These are phyloP conservation scores for Pythium monospermum DNA, from an alignment of 352 stramenopile genomes.

Conservation along the genomic window DNA sequence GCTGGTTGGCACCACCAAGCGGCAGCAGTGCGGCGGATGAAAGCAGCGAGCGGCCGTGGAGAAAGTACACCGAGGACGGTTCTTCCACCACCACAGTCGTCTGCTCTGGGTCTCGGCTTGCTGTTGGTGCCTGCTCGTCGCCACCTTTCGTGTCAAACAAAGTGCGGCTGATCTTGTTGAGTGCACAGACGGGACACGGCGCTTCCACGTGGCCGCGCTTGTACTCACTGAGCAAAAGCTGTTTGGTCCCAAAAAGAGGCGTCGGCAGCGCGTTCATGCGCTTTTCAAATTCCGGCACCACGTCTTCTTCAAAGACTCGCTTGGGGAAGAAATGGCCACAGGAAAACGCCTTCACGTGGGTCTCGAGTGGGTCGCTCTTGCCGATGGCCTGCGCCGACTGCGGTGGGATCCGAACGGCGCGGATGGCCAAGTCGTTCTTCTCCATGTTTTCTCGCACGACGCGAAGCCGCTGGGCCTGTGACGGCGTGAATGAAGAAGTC, in stretches of 20 bases:
- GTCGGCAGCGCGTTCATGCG: conserved; percentile 60
- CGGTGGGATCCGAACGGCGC: conserved; percentile 44
- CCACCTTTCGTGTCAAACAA: conserved; percentile 30
- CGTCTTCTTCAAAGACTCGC: conserved; percentile 81
- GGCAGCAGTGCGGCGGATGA: background rate
- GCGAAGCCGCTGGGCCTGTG: conserved; percentile 36
- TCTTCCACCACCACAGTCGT: no score
- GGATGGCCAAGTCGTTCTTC: conserved; percentile 59
- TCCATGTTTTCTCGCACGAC: conserved; percentile 74
- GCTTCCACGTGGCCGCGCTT: conserved; percentile 52
- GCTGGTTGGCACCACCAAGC: no score
- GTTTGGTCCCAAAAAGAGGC: conserved; percentile 57
- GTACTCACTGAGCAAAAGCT: conserved; percentile 65
- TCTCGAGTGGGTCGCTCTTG: conserved; percentile 82
- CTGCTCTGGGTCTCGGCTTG: background rate
- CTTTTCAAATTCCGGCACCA: conserved; percentile 78
- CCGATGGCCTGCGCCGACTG: conserved; percentile 65
- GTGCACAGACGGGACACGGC: conserved; percentile 75
- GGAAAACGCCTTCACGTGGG: conserved; percentile 81
- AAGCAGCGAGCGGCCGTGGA: background rate
- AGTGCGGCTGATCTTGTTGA: conserved; percentile 70
- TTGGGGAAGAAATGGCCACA: conserved; percentile 82
- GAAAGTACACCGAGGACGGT: background rate
- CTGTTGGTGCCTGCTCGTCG: background rate
- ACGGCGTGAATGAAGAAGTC: background rate